These are phyloP conservation scores for Colletotrichum sojae DNA, from an alignment of 2,329 filamentous ascomycete genomes.

Conservation along the genomic window DNA sequence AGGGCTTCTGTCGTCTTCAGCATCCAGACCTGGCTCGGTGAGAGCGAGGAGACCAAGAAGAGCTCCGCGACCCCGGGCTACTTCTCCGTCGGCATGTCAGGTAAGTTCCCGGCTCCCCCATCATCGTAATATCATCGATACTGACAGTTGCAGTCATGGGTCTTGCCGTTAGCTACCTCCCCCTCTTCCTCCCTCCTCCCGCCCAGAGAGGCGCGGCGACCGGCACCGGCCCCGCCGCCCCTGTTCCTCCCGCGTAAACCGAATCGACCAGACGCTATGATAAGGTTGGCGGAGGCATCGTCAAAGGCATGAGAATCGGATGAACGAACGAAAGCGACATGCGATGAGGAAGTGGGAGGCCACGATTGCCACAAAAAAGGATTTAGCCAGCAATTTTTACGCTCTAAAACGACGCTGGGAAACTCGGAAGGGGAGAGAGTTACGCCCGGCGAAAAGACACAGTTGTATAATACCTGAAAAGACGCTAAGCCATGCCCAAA, in stretches of 20 bases:
- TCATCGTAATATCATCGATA: background rate
- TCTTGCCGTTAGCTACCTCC: constrained; percentile 66
- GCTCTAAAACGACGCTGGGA: background rate
- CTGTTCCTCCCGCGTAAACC: constrained; percentile 45
- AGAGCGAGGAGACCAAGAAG: constrained; percentile 77
- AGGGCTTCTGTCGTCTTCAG: constrained; percentile 83
- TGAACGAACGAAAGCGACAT: background rate
- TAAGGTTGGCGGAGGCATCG: background rate
- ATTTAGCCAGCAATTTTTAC: background rate
- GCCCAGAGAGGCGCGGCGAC: constrained; percentile 46
- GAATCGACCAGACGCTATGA: too few species aligned
- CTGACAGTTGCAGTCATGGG: constrained; percentile 66
- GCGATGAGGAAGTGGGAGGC: background rate
- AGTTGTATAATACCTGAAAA: constrained; percentile 32
- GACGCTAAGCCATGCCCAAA: background rate
- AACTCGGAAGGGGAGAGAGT: constrained; percentile 8
- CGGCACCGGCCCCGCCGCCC: constrained; percentile 51
- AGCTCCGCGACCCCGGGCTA: constrained; percentile 75
- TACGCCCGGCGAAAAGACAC: background rate
- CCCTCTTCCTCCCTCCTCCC: constrained; percentile 63
- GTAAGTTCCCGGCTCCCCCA: constrained; percentile 63
- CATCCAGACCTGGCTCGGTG: constrained; percentile 82
- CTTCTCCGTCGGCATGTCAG: constrained; percentile 84
- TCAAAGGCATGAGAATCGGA: background rate
- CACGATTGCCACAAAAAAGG: constrained; percentile 1